A percentile compares a stretch with the other conserved stretches of the same genome.
These are phyloP conservation scores for Phyllosticta ampelicida DNA, from an alignment of 2,329 filamentous ascomycete species.

Conservation along the genomic window DNA sequence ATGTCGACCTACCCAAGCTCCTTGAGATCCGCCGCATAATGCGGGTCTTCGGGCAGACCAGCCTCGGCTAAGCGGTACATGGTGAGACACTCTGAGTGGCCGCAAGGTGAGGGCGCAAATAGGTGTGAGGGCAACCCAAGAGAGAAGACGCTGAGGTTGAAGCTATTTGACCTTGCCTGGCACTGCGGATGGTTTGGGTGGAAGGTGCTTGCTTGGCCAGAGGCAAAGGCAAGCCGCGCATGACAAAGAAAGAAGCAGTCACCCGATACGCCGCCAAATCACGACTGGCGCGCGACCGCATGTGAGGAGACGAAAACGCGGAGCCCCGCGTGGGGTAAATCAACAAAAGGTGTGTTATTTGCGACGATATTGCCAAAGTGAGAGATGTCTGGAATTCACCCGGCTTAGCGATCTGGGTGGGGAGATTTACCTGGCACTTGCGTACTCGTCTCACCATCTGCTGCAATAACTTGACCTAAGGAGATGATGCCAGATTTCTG, in stretches of 20 bases:
- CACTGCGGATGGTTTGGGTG: not conserved
- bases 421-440: not conserved
- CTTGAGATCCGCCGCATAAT: slow-evolving; percentile 54
- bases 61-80: slow-evolving; percentile 70
- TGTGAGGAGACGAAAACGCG: not conserved
- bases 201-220: not conserved
- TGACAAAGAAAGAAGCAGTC: not conserved
- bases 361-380: not conserved
- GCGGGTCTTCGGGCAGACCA: slow-evolving; percentile 58
- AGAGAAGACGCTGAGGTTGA: not conserved
- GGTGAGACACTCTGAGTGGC: slow-evolving; percentile 13
- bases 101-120: not conserved
- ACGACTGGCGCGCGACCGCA: not conserved
- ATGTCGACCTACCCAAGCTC: slow-evolving; percentile 54
- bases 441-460: not conserved
- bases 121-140: not conserved
- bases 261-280: not conserved
- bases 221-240: not conserved
- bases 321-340: not conserved
- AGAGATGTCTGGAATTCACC: not conserved
- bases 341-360: not conserved
- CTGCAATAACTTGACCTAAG: not conserved
- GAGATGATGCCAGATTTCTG: not conserved
- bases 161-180: not conserved
- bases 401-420: not conserved